Conservation (phyloP, 139 green algal genomes). For the Tetraselmis chui region DNA sequence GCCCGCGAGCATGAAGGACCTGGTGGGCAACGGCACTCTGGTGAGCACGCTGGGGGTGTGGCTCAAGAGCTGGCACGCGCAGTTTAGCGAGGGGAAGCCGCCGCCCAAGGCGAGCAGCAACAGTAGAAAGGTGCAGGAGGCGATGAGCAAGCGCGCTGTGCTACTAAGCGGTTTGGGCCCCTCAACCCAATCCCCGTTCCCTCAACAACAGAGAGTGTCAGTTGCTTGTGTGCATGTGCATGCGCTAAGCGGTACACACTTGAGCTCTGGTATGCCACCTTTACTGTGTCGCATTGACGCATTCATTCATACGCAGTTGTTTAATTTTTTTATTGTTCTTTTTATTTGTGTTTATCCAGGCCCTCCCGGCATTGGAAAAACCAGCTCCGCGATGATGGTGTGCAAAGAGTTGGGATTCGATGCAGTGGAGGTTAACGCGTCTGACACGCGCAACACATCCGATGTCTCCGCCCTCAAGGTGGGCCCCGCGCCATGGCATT, state of each 20-base stretch:
- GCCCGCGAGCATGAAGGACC: constrained; percentile 59
- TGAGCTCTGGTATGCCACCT: too few species aligned
- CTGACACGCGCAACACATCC: constrained; percentile 85
- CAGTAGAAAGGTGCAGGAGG: constrained; percentile 39
- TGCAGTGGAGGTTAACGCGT: constrained; percentile 91
- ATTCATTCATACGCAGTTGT: too few species aligned
- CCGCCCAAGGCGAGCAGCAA: background rate
- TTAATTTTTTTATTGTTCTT: too few species aligned
- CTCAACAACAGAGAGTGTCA: too few species aligned
- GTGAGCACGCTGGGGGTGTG: constrained; percentile 53
- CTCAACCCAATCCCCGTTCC: too few species aligned
- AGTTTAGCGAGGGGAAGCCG: background rate
- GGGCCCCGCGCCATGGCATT: too few species aligned
- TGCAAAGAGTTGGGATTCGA: constrained; percentile 61
- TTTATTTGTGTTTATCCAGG: too few species aligned
- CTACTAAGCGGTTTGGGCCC: constrained; percentile 57
- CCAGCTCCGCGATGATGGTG: constrained; percentile 30
- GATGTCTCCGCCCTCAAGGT: constrained; percentile 29
- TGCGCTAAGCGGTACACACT: too few species aligned
- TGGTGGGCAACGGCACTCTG: constrained; percentile 82
- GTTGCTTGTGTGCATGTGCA: too few species aligned
- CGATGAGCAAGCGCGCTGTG: constrained; percentile 83
- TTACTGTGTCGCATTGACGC: too few species aligned
- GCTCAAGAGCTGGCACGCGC: constrained; percentile 49
- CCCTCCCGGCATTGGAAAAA: constrained; percentile 91